Percentiles rank a stretch among this genome's conserved stretches.
Evolutionary conservation across 2,329 filamentous ascomycete species (phyloP).

Genomic region (Claviceps quebecensis): DNA sequence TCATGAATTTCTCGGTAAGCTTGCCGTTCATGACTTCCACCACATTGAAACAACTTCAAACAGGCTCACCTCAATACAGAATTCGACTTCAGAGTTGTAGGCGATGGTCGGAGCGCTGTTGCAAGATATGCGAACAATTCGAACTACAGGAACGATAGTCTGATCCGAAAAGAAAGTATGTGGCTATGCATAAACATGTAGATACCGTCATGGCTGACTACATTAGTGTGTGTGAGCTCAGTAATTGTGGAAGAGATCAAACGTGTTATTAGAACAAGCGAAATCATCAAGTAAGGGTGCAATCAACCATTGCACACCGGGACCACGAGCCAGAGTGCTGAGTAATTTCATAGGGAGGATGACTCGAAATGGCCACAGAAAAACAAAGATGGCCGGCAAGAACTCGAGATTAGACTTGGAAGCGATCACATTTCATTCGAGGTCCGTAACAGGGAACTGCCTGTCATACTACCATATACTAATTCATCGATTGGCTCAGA

Average conservation of each 20-base stretch:
- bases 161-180: constrained; percentile 98
- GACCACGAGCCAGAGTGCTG: background rate
- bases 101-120: constrained; percentile 83
- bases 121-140: constrained; percentile 98
- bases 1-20: constrained; percentile 84
- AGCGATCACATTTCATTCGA: constrained; percentile 97
- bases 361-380: constrained; percentile 98
- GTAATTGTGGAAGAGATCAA: constrained; percentile 87
- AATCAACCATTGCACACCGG: background rate
- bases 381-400: constrained; percentile 96
- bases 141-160: constrained; percentile 95
- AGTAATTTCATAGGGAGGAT: constrained; percentile 56
- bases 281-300: constrained; percentile 74
- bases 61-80: constrained; percentile 39
- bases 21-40: background rate
- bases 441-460: constrained; percentile 34
- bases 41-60: background rate
- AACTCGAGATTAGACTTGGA: constrained; percentile 85
- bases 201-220: background rate
- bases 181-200: background rate
- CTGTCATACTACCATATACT: background rate
- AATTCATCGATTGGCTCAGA: constrained; percentile 38
- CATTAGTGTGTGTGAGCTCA: constrained; percentile 84
- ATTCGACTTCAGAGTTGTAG: constrained; percentile 88
- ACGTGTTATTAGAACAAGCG: constrained; percentile 90